Percentiles rank a stretch among this genome's conserved stretches.
phyloP scores from a whole-genome alignment of 2,329 filamentous ascomycete species.

The Ascochyta koolunga region DNA sequence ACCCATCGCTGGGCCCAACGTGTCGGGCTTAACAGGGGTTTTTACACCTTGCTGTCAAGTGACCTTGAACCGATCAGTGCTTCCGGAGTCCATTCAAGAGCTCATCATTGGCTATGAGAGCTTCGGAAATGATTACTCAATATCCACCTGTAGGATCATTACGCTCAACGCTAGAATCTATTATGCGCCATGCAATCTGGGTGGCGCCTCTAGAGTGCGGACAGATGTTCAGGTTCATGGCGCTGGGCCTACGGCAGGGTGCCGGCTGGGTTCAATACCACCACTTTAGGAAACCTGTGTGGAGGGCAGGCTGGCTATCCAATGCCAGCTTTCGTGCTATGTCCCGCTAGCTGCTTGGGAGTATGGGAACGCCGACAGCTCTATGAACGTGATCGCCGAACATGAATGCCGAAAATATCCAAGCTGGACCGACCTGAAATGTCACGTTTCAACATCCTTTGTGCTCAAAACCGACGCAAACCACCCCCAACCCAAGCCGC shows the following conservation, averaged over 20 bases:
- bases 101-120: not conserved
- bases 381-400: not conserved
- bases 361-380: not conserved
- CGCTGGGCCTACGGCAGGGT: not conserved
- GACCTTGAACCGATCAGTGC: not conserved
- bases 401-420: no score
- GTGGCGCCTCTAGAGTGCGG: constrained; percentile 17
- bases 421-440: not conserved
- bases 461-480: not conserved
- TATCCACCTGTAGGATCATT: not conserved
- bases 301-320: not conserved
- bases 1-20: not conserved
- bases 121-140: not conserved
- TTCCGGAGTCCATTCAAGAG: not conserved
- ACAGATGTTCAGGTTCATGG: constrained; percentile 3
- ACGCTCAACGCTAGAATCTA: constrained; percentile 11
- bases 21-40: constrained; percentile 2
- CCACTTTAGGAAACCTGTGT: not conserved
- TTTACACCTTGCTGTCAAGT: not conserved
- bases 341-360: not conserved
- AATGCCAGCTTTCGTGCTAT: not conserved
- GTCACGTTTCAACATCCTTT: not conserved
- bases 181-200: constrained; percentile 13
- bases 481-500: not conserved
- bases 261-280: not conserved